Evolutionary conservation across 1,284 basidiomycete species (phyloP).

Genomic region (Filobasidium uniguttulatum): DNA sequence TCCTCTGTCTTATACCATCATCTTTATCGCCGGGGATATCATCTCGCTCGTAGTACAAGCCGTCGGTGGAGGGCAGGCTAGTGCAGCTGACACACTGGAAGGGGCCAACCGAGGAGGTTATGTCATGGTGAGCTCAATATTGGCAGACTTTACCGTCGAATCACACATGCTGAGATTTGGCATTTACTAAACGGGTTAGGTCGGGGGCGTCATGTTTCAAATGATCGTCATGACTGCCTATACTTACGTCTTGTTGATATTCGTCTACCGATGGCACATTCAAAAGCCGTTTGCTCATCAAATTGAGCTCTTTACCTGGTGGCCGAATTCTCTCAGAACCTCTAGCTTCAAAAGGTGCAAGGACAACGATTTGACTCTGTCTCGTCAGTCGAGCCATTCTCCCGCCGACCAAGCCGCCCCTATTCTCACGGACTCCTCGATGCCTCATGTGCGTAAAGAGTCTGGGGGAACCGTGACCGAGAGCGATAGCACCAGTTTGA

Average conservation of each 20-base stretch:
- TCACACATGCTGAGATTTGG: neutral
- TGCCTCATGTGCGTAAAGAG: neutral
- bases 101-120: conserved; percentile 22
- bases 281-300: conserved; percentile 17
- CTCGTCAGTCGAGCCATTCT: neutral
- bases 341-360: neutral
- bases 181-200: conserved; percentile 1
- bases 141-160: neutral
- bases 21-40: conserved; percentile 28
- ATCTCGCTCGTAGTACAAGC: conserved; percentile 31
- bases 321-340: conserved; percentile 5
- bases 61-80: conserved; percentile 28
- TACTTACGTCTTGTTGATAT: conserved; percentile 21
- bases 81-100: conserved; percentile 15
- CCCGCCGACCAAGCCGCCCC: neutral
- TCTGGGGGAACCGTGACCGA: neutral
- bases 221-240: conserved; percentile 29
- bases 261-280: conserved; percentile 18
- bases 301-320: conserved; percentile 16
- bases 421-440: neutral
- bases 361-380: neutral
- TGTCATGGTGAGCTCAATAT: conserved; percentile 20
- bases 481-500: too few relatives aligned
- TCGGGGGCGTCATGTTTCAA: conserved; percentile 25
- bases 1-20: conserved; percentile 21